Evolutionary conservation across 2,329 filamentous ascomycete species (phyloP), one percentile per base, ranked within the genome.

Genomic region (Aspergillus latus): DNA sequence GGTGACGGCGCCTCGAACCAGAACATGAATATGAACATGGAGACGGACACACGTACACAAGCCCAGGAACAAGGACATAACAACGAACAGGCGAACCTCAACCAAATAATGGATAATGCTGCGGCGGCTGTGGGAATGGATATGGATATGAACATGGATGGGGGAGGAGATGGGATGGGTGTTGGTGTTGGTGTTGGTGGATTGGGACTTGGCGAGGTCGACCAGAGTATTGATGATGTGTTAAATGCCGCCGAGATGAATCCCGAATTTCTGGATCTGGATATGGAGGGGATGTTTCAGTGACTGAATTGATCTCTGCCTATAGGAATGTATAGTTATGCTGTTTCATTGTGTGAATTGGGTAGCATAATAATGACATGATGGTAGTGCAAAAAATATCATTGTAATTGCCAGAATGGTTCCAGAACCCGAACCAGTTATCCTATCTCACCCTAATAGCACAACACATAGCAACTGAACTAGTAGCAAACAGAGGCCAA

Each of bases 221-320:
- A 74, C 54, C 69, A 72, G 28, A 69, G 66, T 59, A 75, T 78
- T 57, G 73, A 78, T 51, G 76, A 78, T 64, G 72, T 78, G 39
- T 61, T 78, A 52, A 75, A 74, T 57, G 71, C 70, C 32, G 73
- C 72, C 5, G 72, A 76, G 64, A 75, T 76, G 70, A 76, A 76
- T 62, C 75, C 76, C 9, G 74, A 76, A 58, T 76, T 75, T 63
- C 57, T 77, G 34, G 74, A 76, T 68, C 60, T 77, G 58, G 74
- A 77, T 65, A 76, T 76, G 74, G 74, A 76, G 59, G 73, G 72
- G 7, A 75, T 76, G 72, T 76, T 76, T 53, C 74, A 67, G 59
- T 15, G 21, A 47, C 34, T 5, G 21, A 29, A 28, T 29, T 39
- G n/a, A 29, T 11, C 5, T 2, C 15, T 39, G 4, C 9, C 9